Percentiles rank a stretch among this genome's conserved stretches.
Evolutionary conservation across 2,329 filamentous ascomycete genomes (phyloP).

Genomic region (Amesomyces nigricolor): DNA sequence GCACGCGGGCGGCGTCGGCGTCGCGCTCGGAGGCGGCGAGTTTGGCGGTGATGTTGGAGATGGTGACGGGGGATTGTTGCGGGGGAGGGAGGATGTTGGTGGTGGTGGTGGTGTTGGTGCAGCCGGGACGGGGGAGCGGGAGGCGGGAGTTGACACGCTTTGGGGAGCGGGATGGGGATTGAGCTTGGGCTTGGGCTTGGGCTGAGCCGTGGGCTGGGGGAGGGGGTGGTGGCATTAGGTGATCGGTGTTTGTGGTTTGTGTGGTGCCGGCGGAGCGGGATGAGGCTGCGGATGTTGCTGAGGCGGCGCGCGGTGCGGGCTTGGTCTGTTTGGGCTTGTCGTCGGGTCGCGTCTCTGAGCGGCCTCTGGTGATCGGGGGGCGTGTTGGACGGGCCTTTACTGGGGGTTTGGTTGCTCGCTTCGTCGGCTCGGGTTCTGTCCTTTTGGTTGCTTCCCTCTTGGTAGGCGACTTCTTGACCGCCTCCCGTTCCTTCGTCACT

Average conservation of each 20-base stretch:
- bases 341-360: slow-evolving; percentile 8
- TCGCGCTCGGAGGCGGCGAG: slow-evolving; percentile 59
- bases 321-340: background rate
- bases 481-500: background rate
- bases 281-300: slow-evolving; percentile 5
- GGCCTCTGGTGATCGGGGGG: slow-evolving; percentile 7
- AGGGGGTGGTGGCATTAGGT: background rate
- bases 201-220: background rate
- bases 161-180: slow-evolving; percentile 23
- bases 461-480: background rate
- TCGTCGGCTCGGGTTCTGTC: slow-evolving; percentile 1
- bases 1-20: slow-evolving; percentile 56
- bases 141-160: slow-evolving; percentile 31
- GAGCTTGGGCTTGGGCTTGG: background rate
- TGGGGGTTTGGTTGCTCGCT: slow-evolving; percentile 5
- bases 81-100: slow-evolving; percentile 30
- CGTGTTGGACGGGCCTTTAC: slow-evolving; percentile 1
- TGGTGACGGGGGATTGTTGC: slow-evolving; percentile 53
- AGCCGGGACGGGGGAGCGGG: slow-evolving; percentile 31
- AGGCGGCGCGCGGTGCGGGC: background rate
- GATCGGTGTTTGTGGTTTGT: slow-evolving; percentile 4
- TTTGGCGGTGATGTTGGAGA: slow-evolving; percentile 58
- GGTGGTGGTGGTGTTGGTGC: slow-evolving; percentile 22
- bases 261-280: slow-evolving; percentile 1
- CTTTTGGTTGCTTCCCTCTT: background rate